These are phyloP conservation scores for Leishmania lainsoni DNA, from an alignment of 208 protist species.

Conservation along the genomic window DNA sequence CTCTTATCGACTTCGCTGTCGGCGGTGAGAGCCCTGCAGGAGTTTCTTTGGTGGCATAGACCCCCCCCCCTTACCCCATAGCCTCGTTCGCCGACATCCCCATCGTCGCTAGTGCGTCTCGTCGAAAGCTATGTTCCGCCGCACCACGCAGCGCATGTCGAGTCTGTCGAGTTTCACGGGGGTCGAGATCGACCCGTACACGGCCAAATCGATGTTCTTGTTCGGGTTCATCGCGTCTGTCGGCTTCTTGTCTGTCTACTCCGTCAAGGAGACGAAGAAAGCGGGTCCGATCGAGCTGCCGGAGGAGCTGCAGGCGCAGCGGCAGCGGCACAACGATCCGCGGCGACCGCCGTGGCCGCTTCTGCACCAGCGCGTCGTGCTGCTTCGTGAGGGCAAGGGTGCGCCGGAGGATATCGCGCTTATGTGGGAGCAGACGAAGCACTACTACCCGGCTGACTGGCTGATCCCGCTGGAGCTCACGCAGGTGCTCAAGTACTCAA, in stretches of 20 bases:
- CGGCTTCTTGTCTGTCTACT: constrained; percentile 72
- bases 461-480: constrained; percentile 85
- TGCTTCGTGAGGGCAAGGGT: constrained; percentile 79
- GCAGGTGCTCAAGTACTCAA: constrained; percentile 87
- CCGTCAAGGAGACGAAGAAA: constrained; percentile 83
- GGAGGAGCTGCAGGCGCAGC: constrained; percentile 67
- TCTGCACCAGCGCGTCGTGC: constrained; percentile 79
- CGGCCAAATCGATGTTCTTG: constrained; percentile 76
- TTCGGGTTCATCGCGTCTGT: constrained; percentile 80
- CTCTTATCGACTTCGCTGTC: background rate
- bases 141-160: constrained; percentile 43
- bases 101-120: background rate
- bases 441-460: constrained; percentile 88
- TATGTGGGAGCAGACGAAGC: constrained; percentile 82
- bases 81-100: background rate
- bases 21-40: background rate
- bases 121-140: constrained; percentile 48
- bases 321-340: constrained; percentile 70
- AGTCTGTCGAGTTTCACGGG: constrained; percentile 62
- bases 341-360: constrained; percentile 84
- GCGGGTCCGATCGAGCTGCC: constrained; percentile 76
- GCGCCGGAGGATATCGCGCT: constrained; percentile 75
- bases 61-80: background rate
- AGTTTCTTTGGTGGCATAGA: background rate
- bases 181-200: constrained; percentile 79